Evolutionary conservation across 2,329 filamentous ascomycete species (phyloP).

Genomic region (Lecanosticta acicola): DNA sequence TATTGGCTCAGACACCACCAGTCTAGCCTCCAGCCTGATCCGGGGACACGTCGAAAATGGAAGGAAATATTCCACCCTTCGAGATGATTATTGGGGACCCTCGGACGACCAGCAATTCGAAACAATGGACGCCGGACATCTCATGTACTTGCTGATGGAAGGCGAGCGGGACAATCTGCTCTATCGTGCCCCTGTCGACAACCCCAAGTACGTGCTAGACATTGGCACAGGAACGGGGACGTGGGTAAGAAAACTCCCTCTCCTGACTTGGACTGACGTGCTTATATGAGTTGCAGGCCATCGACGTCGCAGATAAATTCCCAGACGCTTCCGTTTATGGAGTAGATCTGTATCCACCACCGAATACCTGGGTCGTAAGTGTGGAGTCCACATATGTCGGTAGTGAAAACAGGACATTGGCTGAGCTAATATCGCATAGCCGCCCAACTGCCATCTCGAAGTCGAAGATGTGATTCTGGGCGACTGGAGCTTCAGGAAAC

Average conservation of each 20-base stretch:
- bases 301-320: slow-evolving; percentile 33
- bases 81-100: slow-evolving; percentile 18
- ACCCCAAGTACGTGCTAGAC: slow-evolving; percentile 38
- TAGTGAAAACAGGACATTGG: not conserved
- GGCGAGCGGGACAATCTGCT: slow-evolving; percentile 18
- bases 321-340: slow-evolving; percentile 27
- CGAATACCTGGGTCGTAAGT: slow-evolving; percentile 20
- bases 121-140: slow-evolving; percentile 14
- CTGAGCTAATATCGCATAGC: not conserved
- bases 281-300: slow-evolving; percentile 6
- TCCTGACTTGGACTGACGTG: not conserved
- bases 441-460: slow-evolving; percentile 15
- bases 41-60: slow-evolving; percentile 18
- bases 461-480: slow-evolving; percentile 9
- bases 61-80: slow-evolving; percentile 13
- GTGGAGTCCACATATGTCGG: not conserved
- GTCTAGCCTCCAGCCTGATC: slow-evolving; percentile 11
- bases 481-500: slow-evolving; percentile 14
- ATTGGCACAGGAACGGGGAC: slow-evolving; percentile 42
- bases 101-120: slow-evolving; percentile 19
- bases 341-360: slow-evolving; percentile 35
- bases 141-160: slow-evolving; percentile 20
- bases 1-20: slow-evolving; percentile 12
- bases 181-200: slow-evolving; percentile 32
- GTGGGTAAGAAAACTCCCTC: not conserved